Evolutionary conservation across 495 filamentous ascomycete species (phyloP), one percentile per base, ranked within the genome.

Genomic region (Monascus purpureus): DNA sequence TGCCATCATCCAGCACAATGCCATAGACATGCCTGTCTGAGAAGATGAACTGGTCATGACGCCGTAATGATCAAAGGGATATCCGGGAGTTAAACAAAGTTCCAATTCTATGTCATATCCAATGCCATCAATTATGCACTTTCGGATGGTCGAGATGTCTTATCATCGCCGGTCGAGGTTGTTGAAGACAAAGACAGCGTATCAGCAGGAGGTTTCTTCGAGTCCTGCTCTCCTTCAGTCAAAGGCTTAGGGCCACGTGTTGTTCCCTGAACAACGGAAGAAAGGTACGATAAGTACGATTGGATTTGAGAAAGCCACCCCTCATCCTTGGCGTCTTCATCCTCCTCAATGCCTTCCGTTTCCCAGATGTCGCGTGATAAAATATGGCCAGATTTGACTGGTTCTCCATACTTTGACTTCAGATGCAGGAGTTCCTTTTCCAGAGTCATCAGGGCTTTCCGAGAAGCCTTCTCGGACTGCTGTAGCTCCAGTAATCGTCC

Each of bases 391-490:
- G 48, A 38, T 23, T 49, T 45, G 7, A 51, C 33, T 8, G 45
- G 16, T 20, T 53, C 54, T 1, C 46, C 51, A 16, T 55, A 52
- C 38, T 63, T 65, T 4, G 47, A 50, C 33, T 70, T 72, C 37
- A 77, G 56, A 12, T 60, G 57, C 23, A 81, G 52, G 33, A 85
- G 40, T 33, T 79, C 77, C 35, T 77, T 74, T 48, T 84, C 82
- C 33, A 88, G 49, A 12, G 64, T 61, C 8, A 72, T 53, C n/a
- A 87, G 52, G 27, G 77, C 65, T 33, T 59, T 66, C 14, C 65
- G 53, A 11, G 71, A 64, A 12, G 57, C 54, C 48, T 61, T 71
- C 38, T 82, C 74, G 0, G 63, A 66, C 34, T 78, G 61, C 46
- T 80, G 73, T 4, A 84, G 52, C 42, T 78, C 77, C 18, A 59